phyloP scores from a whole-genome alignment of 164 flowering plant species.

The Vitis cinerea region DNA sequence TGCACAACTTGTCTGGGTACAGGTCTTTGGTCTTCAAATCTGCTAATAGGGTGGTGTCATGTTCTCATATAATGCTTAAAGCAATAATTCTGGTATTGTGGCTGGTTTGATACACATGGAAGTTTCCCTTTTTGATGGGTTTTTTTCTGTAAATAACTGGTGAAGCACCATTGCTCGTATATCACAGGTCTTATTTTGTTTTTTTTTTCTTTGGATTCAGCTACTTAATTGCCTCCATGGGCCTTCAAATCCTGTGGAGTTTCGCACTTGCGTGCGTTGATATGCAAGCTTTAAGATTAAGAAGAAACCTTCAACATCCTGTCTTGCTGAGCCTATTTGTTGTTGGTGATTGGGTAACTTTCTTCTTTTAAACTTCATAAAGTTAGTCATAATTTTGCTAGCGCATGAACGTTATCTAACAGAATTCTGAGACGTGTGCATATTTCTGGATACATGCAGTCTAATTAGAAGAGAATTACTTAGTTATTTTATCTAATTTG shows the following conservation, averaged over 20 bases:
- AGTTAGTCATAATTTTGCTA: background rate
- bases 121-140: background rate
- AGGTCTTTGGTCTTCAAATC: no score
- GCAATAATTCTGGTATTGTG: background rate
- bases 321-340: constrained; percentile 34
- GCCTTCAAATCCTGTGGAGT: constrained; percentile 36
- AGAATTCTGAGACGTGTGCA: background rate
- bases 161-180: background rate
- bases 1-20: no score
- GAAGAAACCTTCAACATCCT: constrained; percentile 22
- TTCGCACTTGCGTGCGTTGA: constrained; percentile 38
- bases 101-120: background rate
- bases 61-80: no score
- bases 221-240: constrained; percentile 12
- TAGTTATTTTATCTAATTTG: background rate
- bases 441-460: no score
- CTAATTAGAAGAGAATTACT: background rate
- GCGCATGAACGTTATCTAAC: background rate
- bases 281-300: constrained; percentile 30
- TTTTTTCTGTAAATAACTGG: background rate
- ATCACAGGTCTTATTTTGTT: background rate
- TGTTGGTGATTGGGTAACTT: constrained; percentile 37
- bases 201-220: background rate
- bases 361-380: background rate
- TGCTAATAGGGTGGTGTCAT: no score